A percentile compares a stretch with the other conserved stretches of the same genome.
These are phyloP conservation scores for Candida labiduridarum DNA, from an alignment of 1,139 yeast genomes.

Conservation along the genomic window DNA sequence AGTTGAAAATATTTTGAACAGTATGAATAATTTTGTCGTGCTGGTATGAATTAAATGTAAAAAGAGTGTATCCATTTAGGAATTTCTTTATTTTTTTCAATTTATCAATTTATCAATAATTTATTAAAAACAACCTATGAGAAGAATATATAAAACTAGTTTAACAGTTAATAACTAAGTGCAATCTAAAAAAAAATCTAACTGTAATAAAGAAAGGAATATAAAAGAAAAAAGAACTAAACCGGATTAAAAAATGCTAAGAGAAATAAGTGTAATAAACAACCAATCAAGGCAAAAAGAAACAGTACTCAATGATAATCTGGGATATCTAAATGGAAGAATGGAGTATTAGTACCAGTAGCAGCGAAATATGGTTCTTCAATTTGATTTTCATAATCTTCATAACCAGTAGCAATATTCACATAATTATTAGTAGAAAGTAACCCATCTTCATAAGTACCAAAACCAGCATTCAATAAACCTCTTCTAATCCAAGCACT, in stretches of 20 bases:
- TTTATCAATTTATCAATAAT: neutral
- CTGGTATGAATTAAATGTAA: neutral
- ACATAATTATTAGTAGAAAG: slow-evolving; percentile 44
- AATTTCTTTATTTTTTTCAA: neutral
- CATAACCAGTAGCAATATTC: slow-evolving; percentile 37
- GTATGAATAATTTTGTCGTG: no score
- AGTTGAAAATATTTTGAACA: no score
- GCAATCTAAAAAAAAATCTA: neutral
- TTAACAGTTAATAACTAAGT: neutral
- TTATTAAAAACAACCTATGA: neutral
- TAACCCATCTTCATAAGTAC: slow-evolving; percentile 52
- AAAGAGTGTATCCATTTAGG: no score
- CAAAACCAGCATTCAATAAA: slow-evolving; percentile 78
- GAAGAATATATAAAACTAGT: neutral
- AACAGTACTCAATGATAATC: slow-evolving; percentile 39
- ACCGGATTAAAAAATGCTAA: neutral
- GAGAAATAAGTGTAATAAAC: neutral
- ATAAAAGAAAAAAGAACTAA: neutral
- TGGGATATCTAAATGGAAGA: slow-evolving; percentile 87
- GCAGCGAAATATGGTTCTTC: slow-evolving; percentile 52
- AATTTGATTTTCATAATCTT: slow-evolving; percentile 35
- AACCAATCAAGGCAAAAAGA: slow-evolving; percentile 10
- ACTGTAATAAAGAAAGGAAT: neutral
- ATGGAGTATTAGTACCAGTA: slow-evolving; percentile 75
- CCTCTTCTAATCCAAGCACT: slow-evolving; percentile 88